Conservation (phyloP, 208 protist genomes). For the Trypanosoma melophagium region DNA sequence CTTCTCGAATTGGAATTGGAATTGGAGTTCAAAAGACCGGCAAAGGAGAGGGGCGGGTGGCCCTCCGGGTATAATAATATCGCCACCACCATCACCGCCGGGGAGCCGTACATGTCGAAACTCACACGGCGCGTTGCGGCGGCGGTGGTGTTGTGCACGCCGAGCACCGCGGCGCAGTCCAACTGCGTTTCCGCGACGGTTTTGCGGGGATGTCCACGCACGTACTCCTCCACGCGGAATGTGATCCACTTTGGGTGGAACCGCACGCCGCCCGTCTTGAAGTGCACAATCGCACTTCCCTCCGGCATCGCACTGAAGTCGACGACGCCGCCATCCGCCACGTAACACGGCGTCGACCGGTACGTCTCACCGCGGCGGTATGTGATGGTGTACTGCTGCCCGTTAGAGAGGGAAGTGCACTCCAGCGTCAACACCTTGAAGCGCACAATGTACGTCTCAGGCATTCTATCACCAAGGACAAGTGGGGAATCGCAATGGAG, state of each 20-base stretch:
- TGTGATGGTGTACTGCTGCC: slow-evolving; percentile 79
- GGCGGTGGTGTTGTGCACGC: slow-evolving; percentile 29
- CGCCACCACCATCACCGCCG: slow-evolving; percentile 66
- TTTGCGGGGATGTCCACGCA: slow-evolving; percentile 55
- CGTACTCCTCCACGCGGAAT: slow-evolving; percentile 85
- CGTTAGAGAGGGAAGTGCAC: slow-evolving; percentile 56
- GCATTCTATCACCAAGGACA: slow-evolving; percentile 24
- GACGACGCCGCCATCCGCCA: slow-evolving; percentile 53
- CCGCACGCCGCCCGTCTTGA: slow-evolving; percentile 59
- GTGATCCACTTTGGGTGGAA: slow-evolving; percentile 81
- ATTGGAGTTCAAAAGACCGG: slow-evolving; percentile 38
- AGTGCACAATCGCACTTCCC: slow-evolving; percentile 74
- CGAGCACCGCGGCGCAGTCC: slow-evolving; percentile 63
- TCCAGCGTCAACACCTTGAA: slow-evolving; percentile 76
- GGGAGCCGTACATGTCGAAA: slow-evolving; percentile 67
- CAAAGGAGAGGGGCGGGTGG: slow-evolving; percentile 60
- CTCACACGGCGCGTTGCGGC: slow-evolving; percentile 30
- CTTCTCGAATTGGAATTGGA: background rate
- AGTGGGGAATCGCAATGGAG: background rate
- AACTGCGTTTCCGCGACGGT: slow-evolving; percentile 68
- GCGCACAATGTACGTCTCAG: slow-evolving; percentile 68
- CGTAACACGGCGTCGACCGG: slow-evolving; percentile 75
- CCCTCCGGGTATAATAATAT: slow-evolving; percentile 69
- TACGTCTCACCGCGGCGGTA: slow-evolving; percentile 73
- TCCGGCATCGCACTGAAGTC: slow-evolving; percentile 86